phyloP scores from a whole-genome alignment of 202 grass and related monocot genomes.

The Brachypodium distachyon region DNA sequence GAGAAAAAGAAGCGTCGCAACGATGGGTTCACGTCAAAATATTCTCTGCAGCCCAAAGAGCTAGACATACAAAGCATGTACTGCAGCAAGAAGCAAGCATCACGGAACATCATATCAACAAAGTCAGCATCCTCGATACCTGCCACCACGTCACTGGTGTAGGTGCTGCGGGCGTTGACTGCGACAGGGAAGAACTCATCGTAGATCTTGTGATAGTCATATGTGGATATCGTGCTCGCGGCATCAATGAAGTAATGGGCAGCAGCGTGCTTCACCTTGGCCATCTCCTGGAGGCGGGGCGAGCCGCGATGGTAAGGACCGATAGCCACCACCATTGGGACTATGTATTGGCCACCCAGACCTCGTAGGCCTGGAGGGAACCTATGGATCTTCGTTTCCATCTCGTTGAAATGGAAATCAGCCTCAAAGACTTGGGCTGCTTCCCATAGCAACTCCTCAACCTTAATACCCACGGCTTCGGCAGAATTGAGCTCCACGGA shows the following conservation, averaged over 20 bases:
- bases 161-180: not conserved
- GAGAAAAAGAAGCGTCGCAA: not conserved
- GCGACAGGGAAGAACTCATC: not conserved
- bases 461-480: not conserved
- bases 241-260: not conserved
- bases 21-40: not conserved
- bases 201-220: no score
- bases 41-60: no score
- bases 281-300: not conserved
- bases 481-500: no score
- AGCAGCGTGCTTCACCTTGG: not conserved
- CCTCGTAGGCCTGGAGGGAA: not conserved
- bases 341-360: not conserved
- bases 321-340: not conserved
- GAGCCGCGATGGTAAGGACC: not conserved
- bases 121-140: not conserved
- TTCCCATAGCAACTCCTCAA: not conserved
- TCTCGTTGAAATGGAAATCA: not conserved
- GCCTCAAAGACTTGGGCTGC: not conserved
- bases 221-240: no score
- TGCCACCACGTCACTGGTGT: not conserved
- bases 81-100: slow-evolving; percentile 4
- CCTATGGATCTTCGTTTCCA: not conserved
- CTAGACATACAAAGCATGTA: not conserved
- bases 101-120: not conserved